phyloP scores from a whole-genome alignment of 2,329 filamentous ascomycete genomes.

The Fusarium buxicola region DNA sequence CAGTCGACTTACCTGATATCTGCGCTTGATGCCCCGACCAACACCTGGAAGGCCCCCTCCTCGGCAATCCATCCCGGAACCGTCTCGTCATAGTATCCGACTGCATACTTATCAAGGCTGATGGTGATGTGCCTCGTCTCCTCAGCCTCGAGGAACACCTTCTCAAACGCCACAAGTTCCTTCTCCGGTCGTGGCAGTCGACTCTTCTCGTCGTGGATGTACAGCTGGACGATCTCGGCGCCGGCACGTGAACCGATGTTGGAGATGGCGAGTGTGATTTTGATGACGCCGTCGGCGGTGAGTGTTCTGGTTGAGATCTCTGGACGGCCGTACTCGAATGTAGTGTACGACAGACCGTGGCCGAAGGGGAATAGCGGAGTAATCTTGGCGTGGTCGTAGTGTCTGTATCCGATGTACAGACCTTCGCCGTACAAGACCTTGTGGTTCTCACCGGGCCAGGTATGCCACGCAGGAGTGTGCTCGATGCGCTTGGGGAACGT shows the following conservation, averaged over 20 bases:
- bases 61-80: conserved; percentile 73
- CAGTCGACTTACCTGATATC: conserved; percentile 68
- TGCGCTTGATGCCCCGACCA: conserved; percentile 70
- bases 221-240: conserved; percentile 75
- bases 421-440: conserved; percentile 78
- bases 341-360: conserved; percentile 79
- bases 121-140: conserved; percentile 64
- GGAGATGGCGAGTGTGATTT: conserved; percentile 61
- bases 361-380: conserved; percentile 77
- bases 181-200: conserved; percentile 74
- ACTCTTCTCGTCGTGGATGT: conserved; percentile 72
- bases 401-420: conserved; percentile 77
- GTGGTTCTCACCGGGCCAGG: conserved; percentile 78
- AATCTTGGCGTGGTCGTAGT: conserved; percentile 73
- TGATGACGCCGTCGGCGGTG: conserved; percentile 54
- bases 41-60: conserved; percentile 69
- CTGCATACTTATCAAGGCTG: conserved; percentile 61
- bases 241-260: conserved; percentile 69
- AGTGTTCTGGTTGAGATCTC: conserved; percentile 59
- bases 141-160: conserved; percentile 68
- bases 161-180: conserved; percentile 77
- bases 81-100: conserved; percentile 72
- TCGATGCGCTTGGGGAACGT: conserved; percentile 74
- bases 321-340: conserved; percentile 71
- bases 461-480: conserved; percentile 77